Percentiles rank a stretch among this genome's conserved stretches.
Conservation (phyloP, 2,329 filamentous ascomycete species). For the Hortaea werneckii region DNA sequence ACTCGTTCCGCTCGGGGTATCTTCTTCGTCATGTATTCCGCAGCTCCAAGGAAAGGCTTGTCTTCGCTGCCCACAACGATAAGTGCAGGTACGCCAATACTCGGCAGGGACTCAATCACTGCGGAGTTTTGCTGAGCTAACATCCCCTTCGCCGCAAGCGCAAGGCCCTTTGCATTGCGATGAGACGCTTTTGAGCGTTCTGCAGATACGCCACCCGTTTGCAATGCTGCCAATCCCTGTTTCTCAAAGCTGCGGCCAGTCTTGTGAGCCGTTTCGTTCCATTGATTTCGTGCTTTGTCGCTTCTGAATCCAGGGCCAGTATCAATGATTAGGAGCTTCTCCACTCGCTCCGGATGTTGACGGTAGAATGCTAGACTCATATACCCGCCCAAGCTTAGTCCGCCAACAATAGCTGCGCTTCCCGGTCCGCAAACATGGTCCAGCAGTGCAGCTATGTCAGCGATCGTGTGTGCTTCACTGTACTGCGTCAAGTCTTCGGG, state of each 20-base stretch:
- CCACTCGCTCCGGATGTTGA: constrained; percentile 12
- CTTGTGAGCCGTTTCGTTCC: constrained; percentile 15
- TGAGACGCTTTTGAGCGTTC: constrained; percentile 13
- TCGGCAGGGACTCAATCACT: constrained; percentile 14
- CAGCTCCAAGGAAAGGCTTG: constrained; percentile 16
- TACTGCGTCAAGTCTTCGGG: constrained; percentile 12
- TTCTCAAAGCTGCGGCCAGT: constrained; percentile 14
- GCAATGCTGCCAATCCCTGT: constrained; percentile 10
- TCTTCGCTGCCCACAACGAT: constrained; percentile 19
- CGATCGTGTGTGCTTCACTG: constrained; percentile 18
- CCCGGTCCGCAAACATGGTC: constrained; percentile 11
- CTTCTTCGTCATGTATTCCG: constrained; percentile 22
- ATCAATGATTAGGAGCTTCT: constrained; percentile 19
- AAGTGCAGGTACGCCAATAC: constrained; percentile 14
- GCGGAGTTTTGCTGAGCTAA: constrained; percentile 14
- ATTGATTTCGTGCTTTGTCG: constrained; percentile 13
- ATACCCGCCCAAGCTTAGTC: constrained; percentile 19
- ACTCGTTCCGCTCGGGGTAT: constrained; percentile 17
- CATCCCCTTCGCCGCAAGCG: constrained; percentile 19
- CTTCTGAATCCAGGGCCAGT: constrained; percentile 20
- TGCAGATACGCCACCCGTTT: constrained; percentile 4
- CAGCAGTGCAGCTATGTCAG: constrained; percentile 18
- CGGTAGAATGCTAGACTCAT: constrained; percentile 20
- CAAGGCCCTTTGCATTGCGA: constrained; percentile 16
- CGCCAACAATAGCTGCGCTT: constrained; percentile 15